Conservation (phyloP, 2,329 filamentous ascomycete genomes). For the Ascochyta viciae-villosae region DNA sequence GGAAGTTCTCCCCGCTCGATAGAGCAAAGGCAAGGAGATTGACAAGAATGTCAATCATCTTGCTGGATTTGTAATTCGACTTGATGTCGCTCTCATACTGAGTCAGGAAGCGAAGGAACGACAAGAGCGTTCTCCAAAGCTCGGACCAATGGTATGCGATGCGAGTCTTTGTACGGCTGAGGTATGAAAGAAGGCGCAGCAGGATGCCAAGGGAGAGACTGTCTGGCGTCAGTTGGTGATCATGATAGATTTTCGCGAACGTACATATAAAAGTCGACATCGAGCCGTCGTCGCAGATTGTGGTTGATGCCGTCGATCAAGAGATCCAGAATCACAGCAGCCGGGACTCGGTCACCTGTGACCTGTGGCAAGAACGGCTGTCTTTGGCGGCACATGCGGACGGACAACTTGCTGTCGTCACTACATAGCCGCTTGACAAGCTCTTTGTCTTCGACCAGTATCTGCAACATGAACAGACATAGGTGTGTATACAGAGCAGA, state of each 20-base stretch:
- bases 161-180: constrained; percentile 81
- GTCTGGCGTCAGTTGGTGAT: constrained; percentile 34
- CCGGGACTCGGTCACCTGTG: constrained; percentile 74
- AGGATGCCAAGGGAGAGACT: constrained; percentile 80
- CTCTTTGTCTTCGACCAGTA: constrained; percentile 83
- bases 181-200: constrained; percentile 80
- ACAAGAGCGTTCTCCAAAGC: constrained; percentile 86
- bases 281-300: constrained; percentile 84
- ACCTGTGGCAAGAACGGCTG: constrained; percentile 83
- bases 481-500: constrained; percentile 84
- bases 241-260: not conserved
- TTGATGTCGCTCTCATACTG: constrained; percentile 84
- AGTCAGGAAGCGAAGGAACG: constrained; percentile 87
- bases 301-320: constrained; percentile 93
- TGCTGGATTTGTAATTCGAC: constrained; percentile 70
- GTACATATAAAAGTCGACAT: constrained; percentile 80
- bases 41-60: constrained; percentile 77
- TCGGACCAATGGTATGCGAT: constrained; percentile 93
- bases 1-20: constrained; percentile 86
- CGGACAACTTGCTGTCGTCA: constrained; percentile 73
- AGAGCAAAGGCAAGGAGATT: constrained; percentile 85
- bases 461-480: constrained; percentile 82
- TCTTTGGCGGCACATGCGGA: constrained; percentile 88
- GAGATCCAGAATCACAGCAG: constrained; percentile 80
- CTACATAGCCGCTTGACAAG: constrained; percentile 85